Conservation (phyloP, 2,329 filamentous ascomycete species). For the Tolypocladium cylindrosporum region DNA sequence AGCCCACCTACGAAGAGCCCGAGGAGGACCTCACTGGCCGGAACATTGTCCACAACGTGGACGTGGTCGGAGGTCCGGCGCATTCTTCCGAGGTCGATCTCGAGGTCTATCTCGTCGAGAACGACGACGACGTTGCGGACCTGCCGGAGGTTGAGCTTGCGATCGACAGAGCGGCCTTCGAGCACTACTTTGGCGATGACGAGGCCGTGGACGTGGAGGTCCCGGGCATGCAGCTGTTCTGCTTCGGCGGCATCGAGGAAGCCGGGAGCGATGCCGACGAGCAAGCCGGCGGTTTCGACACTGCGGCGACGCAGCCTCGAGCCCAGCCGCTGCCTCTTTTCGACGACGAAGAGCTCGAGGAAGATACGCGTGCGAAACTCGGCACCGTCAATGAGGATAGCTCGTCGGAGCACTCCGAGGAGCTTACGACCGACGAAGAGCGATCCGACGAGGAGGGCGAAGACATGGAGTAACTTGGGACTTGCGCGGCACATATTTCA, state of each 20-base stretch:
- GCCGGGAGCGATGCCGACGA: background rate
- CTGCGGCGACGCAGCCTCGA: background rate
- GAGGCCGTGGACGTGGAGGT: constrained; percentile 19
- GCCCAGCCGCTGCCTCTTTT: background rate
- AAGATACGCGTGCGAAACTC: background rate
- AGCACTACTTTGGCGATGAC: constrained; percentile 10
- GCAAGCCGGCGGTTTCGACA: background rate
- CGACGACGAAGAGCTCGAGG: background rate
- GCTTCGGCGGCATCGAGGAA: constrained; percentile 2
- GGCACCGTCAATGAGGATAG: background rate
- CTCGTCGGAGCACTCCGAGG: background rate
- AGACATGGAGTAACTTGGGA: background rate
- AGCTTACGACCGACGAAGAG: background rate
- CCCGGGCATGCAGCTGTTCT: constrained; percentile 6
- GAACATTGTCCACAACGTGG: constrained; percentile 18
- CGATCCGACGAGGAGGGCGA: background rate
- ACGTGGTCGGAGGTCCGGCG: constrained; percentile 8
- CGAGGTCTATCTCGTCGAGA: constrained; percentile 17
- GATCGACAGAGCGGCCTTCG: constrained; percentile 16
- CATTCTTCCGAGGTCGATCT: constrained; percentile 12
- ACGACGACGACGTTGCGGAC: constrained; percentile 13
- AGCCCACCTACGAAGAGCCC: constrained; percentile 9
- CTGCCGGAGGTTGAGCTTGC: constrained; percentile 20
- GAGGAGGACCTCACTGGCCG: background rate
- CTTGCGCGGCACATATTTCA: background rate